Evolutionary conservation across 2,329 filamentous ascomycete genomes (phyloP).

Genomic region (Xylaria sp.): DNA sequence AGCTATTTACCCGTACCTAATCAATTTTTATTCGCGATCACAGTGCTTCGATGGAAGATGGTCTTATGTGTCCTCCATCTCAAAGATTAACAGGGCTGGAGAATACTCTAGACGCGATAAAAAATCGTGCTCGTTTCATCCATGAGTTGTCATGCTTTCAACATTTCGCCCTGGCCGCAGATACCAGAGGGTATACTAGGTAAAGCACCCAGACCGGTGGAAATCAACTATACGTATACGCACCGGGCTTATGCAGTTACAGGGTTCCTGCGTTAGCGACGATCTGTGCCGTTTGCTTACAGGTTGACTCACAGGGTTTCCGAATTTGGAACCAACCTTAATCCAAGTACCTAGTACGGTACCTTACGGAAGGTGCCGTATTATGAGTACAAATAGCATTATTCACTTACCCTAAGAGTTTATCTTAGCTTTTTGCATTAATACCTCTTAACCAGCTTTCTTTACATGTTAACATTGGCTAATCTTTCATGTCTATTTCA

Average conservation of each 20-base stretch:
- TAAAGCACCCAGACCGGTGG: neutral
- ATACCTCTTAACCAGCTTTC: no score
- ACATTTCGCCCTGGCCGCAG: neutral
- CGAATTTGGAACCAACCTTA: neutral
- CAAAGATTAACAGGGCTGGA: neutral
- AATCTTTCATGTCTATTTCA: no score
- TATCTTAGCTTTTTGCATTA: no score
- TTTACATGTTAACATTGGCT: no score
- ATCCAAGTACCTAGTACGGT: no score
- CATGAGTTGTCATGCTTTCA: neutral
- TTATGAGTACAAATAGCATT: neutral
- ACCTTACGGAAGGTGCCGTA: neutral
- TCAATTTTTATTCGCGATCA: neutral
- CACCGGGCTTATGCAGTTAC: conserved; percentile 5
- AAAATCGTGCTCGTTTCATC: neutral
- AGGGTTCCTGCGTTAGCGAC: conserved; percentile 31
- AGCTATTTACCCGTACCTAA: neutral
- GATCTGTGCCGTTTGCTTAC: neutral
- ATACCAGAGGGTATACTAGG: no score
- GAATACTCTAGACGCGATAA: neutral
- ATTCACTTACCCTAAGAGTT: no score
- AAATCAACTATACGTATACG: neutral
- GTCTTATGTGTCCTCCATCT: neutral
- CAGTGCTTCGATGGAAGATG: neutral
- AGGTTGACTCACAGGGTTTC: neutral